Evolutionary conservation across 2,329 filamentous ascomycete species (phyloP).

Genomic region (Cadophora sp.): DNA sequence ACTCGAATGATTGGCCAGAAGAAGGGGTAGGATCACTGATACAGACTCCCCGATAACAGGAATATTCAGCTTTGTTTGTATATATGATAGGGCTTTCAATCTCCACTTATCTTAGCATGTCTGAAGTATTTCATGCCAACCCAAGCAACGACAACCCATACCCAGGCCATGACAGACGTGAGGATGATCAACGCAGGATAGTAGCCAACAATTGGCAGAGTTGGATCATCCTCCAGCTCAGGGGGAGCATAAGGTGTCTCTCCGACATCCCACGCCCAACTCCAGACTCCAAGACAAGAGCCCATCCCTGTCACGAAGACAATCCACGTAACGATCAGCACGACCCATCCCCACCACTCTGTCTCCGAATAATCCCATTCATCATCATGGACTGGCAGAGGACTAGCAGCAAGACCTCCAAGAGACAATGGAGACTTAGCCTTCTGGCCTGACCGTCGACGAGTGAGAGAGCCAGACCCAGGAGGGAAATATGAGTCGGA

Average conservation of each 20-base stretch:
- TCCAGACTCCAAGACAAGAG: conserved; percentile 93
- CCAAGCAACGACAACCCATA: conserved; percentile 98
- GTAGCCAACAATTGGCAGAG: conserved; percentile 93
- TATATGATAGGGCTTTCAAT: conserved; percentile 34
- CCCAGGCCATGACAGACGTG: conserved; percentile 96
- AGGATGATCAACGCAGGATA: conserved; percentile 94
- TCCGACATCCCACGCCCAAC: conserved; percentile 98
- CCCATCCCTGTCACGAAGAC: conserved; percentile 98
- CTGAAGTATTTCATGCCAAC: conserved; percentile 99
- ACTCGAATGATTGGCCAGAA: conserved; percentile 4
- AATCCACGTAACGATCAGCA: conserved; percentile 89
- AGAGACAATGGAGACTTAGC: conserved; percentile 67
- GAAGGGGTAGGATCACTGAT: background rate
- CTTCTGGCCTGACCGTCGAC: conserved; percentile 41
- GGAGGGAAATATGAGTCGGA: conserved; percentile 69
- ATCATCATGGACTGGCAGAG: conserved; percentile 53
- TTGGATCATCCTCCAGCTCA: conserved; percentile 93
- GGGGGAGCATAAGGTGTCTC: conserved; percentile 95
- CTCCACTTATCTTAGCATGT: conserved; percentile 82
- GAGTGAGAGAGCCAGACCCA: conserved; percentile 46
- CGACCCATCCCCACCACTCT: conserved; percentile 97
- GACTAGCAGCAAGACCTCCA: conserved; percentile 56
- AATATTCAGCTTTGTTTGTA: background rate
- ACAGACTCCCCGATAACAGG: background rate
- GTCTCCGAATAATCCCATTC: conserved; percentile 94